phyloP scores from a whole-genome alignment of 768 basidiomycete species.

The Plicaturopsis crispa region DNA sequence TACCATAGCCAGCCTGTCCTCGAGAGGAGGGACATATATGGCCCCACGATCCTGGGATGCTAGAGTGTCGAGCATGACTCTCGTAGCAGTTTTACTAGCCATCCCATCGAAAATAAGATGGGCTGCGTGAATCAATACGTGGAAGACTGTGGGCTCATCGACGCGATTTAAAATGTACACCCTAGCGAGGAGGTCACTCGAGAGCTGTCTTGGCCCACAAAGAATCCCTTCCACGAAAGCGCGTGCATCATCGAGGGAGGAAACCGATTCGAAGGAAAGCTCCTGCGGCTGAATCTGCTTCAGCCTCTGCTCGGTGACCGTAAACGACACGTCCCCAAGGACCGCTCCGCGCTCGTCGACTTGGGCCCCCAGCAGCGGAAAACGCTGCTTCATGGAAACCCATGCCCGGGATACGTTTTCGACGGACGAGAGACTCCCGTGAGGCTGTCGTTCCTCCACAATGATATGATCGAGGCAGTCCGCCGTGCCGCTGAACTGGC shows the following conservation, averaged over 20 bases:
- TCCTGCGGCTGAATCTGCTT: constrained; percentile 25
- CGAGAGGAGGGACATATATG: constrained; percentile 17
- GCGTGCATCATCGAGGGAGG: constrained; percentile 26
- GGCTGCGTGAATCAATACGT: constrained; percentile 35
- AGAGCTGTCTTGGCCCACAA: constrained; percentile 29
- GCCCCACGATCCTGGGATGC: constrained; percentile 10
- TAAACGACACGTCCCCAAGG: constrained; percentile 25
- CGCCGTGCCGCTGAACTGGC: constrained; percentile 32
- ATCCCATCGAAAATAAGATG: constrained; percentile 47
- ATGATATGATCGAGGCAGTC: constrained; percentile 30
- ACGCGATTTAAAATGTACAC: constrained; percentile 32
- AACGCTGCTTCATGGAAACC: constrained; percentile 37
- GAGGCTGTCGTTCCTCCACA: constrained; percentile 18
- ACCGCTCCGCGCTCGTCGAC: constrained; percentile 24
- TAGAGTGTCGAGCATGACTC: constrained; percentile 38
- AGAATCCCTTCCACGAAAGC: constrained; percentile 20
- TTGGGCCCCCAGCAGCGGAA: constrained; percentile 39
- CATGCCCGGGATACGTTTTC: constrained; percentile 35
- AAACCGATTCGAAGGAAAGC: constrained; percentile 24
- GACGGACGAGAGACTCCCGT: constrained; percentile 16
- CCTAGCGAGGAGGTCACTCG: constrained; percentile 33
- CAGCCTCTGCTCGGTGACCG: constrained; percentile 32
- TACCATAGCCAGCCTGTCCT: constrained; percentile 33
- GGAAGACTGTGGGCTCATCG: constrained; percentile 26
- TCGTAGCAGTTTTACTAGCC: constrained; percentile 31